A percentile compares a stretch with the other conserved stretches of the same genome.
Evolutionary conservation across 2,329 filamentous ascomycete species (phyloP).

Genomic region (Colletotrichum shisoi): DNA sequence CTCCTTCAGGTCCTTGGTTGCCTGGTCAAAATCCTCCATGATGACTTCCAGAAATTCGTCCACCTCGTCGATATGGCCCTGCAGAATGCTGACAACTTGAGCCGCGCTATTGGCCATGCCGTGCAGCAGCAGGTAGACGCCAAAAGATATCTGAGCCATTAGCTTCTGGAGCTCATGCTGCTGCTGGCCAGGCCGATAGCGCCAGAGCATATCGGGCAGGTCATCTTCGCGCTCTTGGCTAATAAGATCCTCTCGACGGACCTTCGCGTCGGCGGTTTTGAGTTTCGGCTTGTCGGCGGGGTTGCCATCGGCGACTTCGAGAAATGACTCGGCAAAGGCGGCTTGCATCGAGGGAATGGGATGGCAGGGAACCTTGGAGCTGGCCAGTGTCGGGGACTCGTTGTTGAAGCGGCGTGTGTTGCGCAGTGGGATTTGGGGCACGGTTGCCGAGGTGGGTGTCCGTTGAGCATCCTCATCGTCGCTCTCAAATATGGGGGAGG

Average conservation of each 20-base stretch:
- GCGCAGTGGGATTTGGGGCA: conserved; percentile 36
- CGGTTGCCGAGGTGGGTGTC: conserved; percentile 34
- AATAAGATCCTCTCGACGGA: conserved; percentile 71
- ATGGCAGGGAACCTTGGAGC: conserved; percentile 58
- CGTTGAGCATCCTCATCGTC: conserved; percentile 37
- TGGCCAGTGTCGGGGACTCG: conserved; percentile 26
- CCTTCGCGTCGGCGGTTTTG: conserved; percentile 64
- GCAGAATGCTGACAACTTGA: conserved; percentile 87
- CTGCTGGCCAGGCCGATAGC: conserved; percentile 75
- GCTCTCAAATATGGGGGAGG: conserved; percentile 27
- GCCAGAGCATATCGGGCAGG: conserved; percentile 78
- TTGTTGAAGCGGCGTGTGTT: conserved; percentile 31
- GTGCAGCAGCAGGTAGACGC: conserved; percentile 85
- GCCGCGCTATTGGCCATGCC: conserved; percentile 86
- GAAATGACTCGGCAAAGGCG: conserved; percentile 82
- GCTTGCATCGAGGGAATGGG: conserved; percentile 79
- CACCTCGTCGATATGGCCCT: conserved; percentile 91
- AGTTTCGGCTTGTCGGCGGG: conserved; percentile 60
- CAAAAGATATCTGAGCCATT: conserved; percentile 90
- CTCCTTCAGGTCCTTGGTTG: conserved; percentile 78
- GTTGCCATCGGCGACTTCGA: conserved; percentile 68
- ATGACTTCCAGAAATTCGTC: conserved; percentile 89
- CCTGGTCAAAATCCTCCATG: conserved; percentile 82
- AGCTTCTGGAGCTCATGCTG: conserved; percentile 91
- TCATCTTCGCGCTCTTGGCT: conserved; percentile 73